Evolutionary conservation across 805 yeast genomes (phyloP).

Genomic region (Metschnikowia vanudenii): DNA sequence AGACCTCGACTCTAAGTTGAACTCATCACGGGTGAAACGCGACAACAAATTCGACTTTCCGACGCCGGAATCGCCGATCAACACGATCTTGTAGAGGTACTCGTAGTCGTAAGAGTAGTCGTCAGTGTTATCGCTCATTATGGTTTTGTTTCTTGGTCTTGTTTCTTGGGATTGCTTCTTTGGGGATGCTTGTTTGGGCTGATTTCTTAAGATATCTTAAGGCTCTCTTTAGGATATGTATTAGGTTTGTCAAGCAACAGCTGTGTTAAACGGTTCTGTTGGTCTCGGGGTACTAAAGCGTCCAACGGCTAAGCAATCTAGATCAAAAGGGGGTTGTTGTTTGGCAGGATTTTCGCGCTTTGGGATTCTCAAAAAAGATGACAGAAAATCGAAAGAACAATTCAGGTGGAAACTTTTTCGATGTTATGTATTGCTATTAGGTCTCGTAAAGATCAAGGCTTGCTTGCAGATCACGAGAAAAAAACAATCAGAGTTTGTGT

Average conservation of each 20-base stretch:
- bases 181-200: not conserved
- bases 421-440: not conserved
- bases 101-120: conserved; percentile 71
- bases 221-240: no score
- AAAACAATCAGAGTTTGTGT: not conserved
- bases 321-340: no score
- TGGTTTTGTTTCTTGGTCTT: no score
- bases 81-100: conserved; percentile 85
- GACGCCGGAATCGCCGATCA: conserved; percentile 96
- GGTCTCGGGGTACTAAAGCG: no score
- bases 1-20: conserved; percentile 88
- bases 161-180: no score
- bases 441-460: not conserved
- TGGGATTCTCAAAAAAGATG: no score
- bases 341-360: no score
- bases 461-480: not conserved
- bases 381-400: not conserved
- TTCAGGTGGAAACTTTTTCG: not conserved
- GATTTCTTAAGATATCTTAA: not conserved
- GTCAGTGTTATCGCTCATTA: conserved; percentile 38
- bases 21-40: conserved; percentile 93
- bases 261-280: no score
- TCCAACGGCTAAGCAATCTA: no score
- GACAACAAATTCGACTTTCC: conserved; percentile 93
- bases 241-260: no score